Base-by-base conservation (phyloP, 2,329 filamentous ascomycete species). In the Colletotrichum sp. region DNA sequence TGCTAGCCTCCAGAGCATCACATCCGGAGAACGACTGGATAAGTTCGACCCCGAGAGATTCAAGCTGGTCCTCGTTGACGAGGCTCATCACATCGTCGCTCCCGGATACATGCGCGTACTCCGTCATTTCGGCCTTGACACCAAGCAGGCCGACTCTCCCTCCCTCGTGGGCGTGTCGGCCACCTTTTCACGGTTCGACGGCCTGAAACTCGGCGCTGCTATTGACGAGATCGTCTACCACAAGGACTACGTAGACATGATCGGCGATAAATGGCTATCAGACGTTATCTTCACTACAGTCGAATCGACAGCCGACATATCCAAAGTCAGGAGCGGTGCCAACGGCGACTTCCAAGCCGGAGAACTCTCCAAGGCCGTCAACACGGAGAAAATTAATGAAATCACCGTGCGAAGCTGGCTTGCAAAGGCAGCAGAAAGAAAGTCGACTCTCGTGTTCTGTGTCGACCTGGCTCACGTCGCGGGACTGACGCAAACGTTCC, bases 221-320 rank as follows among this genome's bases (percentile, higher is more conserved):
- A 97, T 99, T 80, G 96, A 99, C 80, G 94, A 98, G 81, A 98
- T 99, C 77, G 96, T 98, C 64, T 99, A 98, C 80, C 96, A 99
- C 84, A 97, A 96, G 84, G 89, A 92, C 80, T 92, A 91, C 71
- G 85, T 92, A 69, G 90, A 92, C 77, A 92, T 92, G 90, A 92
- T 98, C 76, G 93, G 93, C 39, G 95, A 98, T 73, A 96, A 97
- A 57, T 99, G 96, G 96, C 90, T 99, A 15, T 94, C 96, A 0
- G 92, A 97, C 82, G 95, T 98, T n/a, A 87, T 96, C 6, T 99
- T 99, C 85, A 99, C 97, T 0, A 99, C 97, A 0, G 96, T 99
- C 26, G 90, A 94, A 78, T 95, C 96, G 0, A 93, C 93, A 18
- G 95, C 94, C 34, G 94, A 99, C 83, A 87, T 99, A 39, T 94